Evolutionary conservation across 2,329 filamentous ascomycete species (phyloP), one percentile per base, ranked within the genome.

Genomic region (Pseudocercospora eumusae): DNA sequence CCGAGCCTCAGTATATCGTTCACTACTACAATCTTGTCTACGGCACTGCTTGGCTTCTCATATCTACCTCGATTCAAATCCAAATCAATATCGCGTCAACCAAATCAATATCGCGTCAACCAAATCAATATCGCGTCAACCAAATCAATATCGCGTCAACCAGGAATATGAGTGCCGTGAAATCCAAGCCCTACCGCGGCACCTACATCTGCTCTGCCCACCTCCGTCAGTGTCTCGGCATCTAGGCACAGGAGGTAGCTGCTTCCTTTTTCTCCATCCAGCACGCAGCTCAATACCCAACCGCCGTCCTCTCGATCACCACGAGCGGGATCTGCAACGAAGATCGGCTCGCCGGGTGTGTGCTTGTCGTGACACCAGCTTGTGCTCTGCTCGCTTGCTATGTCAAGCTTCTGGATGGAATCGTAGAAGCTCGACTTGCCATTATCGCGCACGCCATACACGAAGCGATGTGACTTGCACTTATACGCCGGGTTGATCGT

Each of bases 261-360:
- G 64, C 66, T 83, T 64, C 80, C 79, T 5, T 75, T 76, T n/a
- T 74, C 70, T 0, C 87, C 86, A 70, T 91, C 85, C 1, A 91
- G 78, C 3, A 91, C 83, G 0, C 91, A 82, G 52, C 79, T 84
- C 60, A 90, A 70, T 20, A 90, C 60, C 0, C 86, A 82, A 0
- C 87, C 87, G 59, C 86, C 85, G 67, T 91, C 88, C 70, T 90
- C 87, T 0, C 10, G 18, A 23, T 77, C 80, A 2, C 69, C 68
- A 1, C 74, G 76, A 11, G 77, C 74, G 0, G 83, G 83, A 27
- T 81, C 75, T 0, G 82, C 77, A 1, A 92, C 79, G 64, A 91
- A 91, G 31, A 91, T 85, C 0, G 88, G 80, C 73, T 91, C 89
- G 1, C 88, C 85, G 0, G 89, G 88, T 0, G 86, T 88, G 68